These are phyloP conservation scores for Blastocystis sp. DNA, from an alignment of 352 stramenopile species.

Conservation along the genomic window DNA sequence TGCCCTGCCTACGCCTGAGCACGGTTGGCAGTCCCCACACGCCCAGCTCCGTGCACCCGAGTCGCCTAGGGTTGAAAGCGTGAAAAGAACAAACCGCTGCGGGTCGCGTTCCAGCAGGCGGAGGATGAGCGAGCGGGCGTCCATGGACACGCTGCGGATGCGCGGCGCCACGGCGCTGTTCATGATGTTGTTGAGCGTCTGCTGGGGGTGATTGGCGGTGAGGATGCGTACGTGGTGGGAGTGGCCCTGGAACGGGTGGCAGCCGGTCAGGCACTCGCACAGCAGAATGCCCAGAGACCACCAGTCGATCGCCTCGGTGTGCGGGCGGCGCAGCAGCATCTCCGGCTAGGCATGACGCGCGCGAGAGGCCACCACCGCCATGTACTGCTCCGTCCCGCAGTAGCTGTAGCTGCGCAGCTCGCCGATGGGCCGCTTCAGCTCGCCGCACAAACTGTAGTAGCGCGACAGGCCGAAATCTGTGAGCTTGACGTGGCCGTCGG, in stretches of 20 bases:
- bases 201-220: not conserved
- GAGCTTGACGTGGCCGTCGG: conserved; percentile 89
- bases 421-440: conserved; percentile 38
- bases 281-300: conserved; percentile 85
- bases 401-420: conserved; percentile 72
- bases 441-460: conserved; percentile 46
- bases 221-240: conserved; percentile 75
- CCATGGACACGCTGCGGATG: conserved; percentile 77
- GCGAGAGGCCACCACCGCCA: conserved; percentile 73
- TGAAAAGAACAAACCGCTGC: conserved; percentile 71
- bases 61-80: conserved; percentile 3
- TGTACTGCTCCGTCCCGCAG: conserved; percentile 82
- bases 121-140: conserved; percentile 78
- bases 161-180: conserved; percentile 76
- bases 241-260: conserved; percentile 83
- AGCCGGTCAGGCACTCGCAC: conserved; percentile 84
- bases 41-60: conserved; percentile 70
- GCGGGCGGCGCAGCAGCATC: conserved; percentile 76
- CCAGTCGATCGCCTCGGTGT: conserved; percentile 79
- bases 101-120: conserved; percentile 80
- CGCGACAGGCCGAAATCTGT: conserved; percentile 90
- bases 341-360: conserved; percentile 75
- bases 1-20: conserved; percentile 30
- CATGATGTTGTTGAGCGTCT: conserved; percentile 84
- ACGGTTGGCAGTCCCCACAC: not conserved